phyloP scores from a whole-genome alignment of 257 asterid species.

The Apocynum venetum region DNA sequence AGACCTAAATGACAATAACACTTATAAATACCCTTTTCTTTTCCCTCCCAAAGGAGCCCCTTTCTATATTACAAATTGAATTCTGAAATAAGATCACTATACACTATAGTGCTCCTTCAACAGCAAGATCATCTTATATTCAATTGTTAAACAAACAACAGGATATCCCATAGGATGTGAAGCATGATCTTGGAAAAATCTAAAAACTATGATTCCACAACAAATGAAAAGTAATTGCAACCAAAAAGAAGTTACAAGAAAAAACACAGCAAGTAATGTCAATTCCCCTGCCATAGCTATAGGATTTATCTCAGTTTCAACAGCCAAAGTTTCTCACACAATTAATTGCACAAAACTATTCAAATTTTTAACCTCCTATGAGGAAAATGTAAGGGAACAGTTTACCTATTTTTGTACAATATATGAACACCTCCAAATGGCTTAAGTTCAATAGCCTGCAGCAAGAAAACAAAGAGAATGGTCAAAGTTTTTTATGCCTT shows the following conservation, averaged over 20 bases:
- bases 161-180: not conserved
- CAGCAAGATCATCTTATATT: not conserved
- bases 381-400: not conserved
- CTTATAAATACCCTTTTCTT: not conserved
- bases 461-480: conserved; percentile 11
- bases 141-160: not conserved
- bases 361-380: not conserved
- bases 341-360: not conserved
- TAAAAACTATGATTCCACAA: not conserved
- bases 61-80: not conserved
- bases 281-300: not conserved
- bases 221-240: not conserved
- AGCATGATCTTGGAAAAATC: not conserved
- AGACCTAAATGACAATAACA: conserved; percentile 41
- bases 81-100: not conserved
- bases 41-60: not conserved
- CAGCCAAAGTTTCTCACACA: not conserved
- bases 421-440: conserved; percentile 77
- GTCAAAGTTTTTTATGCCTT: conserved; percentile 10
- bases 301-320: not conserved
- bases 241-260: not conserved
- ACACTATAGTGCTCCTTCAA: not conserved
- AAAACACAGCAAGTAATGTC: not conserved
- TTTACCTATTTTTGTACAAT: conserved; percentile 62
- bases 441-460: conserved; percentile 78